Conservation (phyloP, 805 yeast genomes). For the Saturnispora saitoi region DNA sequence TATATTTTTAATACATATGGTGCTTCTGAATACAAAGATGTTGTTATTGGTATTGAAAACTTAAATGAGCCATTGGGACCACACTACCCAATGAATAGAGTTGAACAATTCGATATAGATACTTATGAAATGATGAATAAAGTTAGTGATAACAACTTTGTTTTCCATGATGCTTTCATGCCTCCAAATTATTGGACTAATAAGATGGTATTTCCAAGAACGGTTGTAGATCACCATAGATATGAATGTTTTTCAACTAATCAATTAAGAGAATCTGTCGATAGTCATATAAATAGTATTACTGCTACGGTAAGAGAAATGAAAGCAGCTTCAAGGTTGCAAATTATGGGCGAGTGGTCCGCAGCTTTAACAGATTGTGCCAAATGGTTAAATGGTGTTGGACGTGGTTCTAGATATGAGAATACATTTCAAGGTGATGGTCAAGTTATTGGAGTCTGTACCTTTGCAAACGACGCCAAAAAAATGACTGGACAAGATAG, state of each 20-base stretch:
- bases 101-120: constrained; percentile 32
- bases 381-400: constrained; percentile 81
- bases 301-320: constrained; percentile 39
- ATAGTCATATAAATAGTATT: constrained; percentile 50
- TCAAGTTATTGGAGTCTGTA: constrained; percentile 45
- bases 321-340: constrained; percentile 33
- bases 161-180: constrained; percentile 62
- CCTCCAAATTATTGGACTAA: constrained; percentile 47
- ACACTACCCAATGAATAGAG: constrained; percentile 34
- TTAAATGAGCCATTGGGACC: constrained; percentile 66
- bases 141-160: constrained; percentile 35
- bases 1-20: constrained; percentile 48
- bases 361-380: constrained; percentile 93
- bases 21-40: constrained; percentile 38
- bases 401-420: constrained; percentile 74
- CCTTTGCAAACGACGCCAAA: constrained; percentile 28
- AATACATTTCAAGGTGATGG: constrained; percentile 38
- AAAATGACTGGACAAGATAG: constrained; percentile 38
- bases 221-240: constrained; percentile 81
- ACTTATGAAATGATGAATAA: constrained; percentile 38
- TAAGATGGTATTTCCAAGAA: constrained; percentile 30
- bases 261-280: constrained; percentile 48
- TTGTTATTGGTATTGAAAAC: constrained; percentile 61
- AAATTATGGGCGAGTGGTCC: constrained; percentile 73
- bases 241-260: constrained; percentile 78